Base-by-base conservation (phyloP, 192 early-diverging fungal species). In the Backusella parvicylindrica region DNA sequence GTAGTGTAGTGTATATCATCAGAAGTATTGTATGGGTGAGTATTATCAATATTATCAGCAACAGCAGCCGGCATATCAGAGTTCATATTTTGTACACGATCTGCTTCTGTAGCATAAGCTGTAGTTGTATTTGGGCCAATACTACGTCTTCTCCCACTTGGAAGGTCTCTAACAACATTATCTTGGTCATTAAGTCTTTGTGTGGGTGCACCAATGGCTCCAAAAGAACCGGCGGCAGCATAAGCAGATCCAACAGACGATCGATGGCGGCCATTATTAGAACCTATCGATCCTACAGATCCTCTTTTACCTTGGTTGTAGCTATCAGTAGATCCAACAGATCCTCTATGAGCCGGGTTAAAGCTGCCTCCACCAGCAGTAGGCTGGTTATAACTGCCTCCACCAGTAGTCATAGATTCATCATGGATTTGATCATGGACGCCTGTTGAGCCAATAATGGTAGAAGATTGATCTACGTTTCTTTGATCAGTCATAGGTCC, bases 391-490 rank as follows among this genome's bases (percentile, higher is more conserved):
- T 60, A 23, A 63, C 26, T 47, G 21, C 21, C 11, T 21, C 23
- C 6, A 21, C 53, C 71, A 60, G 50, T 16, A 36, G 53, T 3
- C 37, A 35, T 30, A 36, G 47, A 35, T 12, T 37, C 32, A 53
- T 12, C 18, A 23, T 21, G n/a, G 15, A 50, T 49, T 18, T 33
- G 49, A 37, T 72, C 31, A 63, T 73, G 71, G 13, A 15, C 13
- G 47, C 73, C 73, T 47, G 73, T 65, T 36, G 60, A 47, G 13
- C 64, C 73, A 67, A 64, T 65, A 38, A 28, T 28, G 3, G 23
- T 60, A 26, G 53, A 28, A 4, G 53, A 60, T 7, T 60, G 53
- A 60, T 60, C 53, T 13, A 60, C 53, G 26, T 13, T 60, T 23
- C 26, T 3, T 60, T 60, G 53, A 26, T 26, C 21, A 60, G 23